Conservation (phyloP, 1,284 basidiomycete species). For the Fomitopsis schrenkii region DNA sequence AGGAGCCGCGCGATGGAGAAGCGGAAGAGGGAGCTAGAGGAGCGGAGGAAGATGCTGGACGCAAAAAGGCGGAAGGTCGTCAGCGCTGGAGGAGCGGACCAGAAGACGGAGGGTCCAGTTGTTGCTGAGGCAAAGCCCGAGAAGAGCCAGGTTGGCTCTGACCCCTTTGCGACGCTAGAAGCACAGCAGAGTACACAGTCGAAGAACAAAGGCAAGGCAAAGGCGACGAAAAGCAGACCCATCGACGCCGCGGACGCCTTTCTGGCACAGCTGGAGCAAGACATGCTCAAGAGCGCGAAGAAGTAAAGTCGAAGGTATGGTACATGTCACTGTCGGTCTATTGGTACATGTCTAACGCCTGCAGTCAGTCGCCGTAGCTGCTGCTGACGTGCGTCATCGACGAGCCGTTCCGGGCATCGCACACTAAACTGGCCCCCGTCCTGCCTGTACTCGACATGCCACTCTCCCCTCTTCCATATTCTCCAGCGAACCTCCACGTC, state of each 20-base stretch:
- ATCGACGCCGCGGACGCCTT: slow-evolving; percentile 54
- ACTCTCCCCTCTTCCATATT: slow-evolving; percentile 33
- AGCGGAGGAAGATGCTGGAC: slow-evolving; percentile 71
- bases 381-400: slow-evolving; percentile 30
- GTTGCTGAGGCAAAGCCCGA: neutral
- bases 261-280: slow-evolving; percentile 54
- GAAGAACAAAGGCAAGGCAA: slow-evolving; percentile 22
- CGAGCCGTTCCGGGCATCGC: slow-evolving; percentile 44
- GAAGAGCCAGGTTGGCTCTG: slow-evolving; percentile 17
- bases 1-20: slow-evolving; percentile 71
- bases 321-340: neutral
- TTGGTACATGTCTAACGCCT: neutral
- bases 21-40: slow-evolving; percentile 75
- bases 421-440: slow-evolving; percentile 40
- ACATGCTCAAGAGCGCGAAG: slow-evolving; percentile 21
- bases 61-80: slow-evolving; percentile 73
- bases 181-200: slow-evolving; percentile 19
- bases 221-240: slow-evolving; percentile 14
- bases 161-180: slow-evolving; percentile 52
- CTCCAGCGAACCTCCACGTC: slow-evolving; percentile 34
- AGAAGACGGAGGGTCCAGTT: neutral
- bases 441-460: slow-evolving; percentile 40
- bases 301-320: neutral
- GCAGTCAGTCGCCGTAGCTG: neutral
- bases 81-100: slow-evolving; percentile 9